Percentiles rank a stretch among this genome's conserved stretches.
These are phyloP conservation scores for Termitomyces sp. DNA, from an alignment of 768 basidiomycete genomes.

Conservation along the genomic window DNA sequence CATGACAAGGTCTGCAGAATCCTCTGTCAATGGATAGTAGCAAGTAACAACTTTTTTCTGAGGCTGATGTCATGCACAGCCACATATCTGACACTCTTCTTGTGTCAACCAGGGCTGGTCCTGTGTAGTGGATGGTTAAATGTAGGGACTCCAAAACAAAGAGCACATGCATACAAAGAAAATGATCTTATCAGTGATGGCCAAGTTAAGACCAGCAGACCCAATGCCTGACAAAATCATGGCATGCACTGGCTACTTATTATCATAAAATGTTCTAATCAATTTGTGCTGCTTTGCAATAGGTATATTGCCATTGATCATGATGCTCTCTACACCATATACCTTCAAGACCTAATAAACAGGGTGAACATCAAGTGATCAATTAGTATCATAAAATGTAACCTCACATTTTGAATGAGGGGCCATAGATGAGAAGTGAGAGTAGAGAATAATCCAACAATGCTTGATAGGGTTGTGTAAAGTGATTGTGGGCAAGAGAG, in stretches of 20 bases:
- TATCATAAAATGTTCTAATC: conserved; percentile 9
- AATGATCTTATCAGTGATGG: conserved; percentile 15
- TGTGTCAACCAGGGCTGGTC: conserved; percentile 16
- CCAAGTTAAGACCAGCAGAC: conserved; percentile 17
- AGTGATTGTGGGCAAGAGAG: not conserved
- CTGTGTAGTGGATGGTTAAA: not conserved
- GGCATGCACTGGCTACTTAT: conserved; percentile 1
- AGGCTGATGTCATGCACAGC: conserved; percentile 11
- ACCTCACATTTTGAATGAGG: conserved; percentile 16
- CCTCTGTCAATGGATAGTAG: too few relatives aligned
- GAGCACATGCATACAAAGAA: conserved; percentile 16
- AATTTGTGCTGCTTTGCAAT: conserved; percentile 8
- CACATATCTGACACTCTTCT: conserved; percentile 12
- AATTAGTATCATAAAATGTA: too few relatives aligned
- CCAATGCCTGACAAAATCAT: conserved; percentile 20
- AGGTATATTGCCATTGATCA: conserved; percentile 13
- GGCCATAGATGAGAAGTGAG: conserved; percentile 15
- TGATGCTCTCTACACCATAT: not conserved
- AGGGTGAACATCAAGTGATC: too few relatives aligned
- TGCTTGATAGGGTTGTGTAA: too few relatives aligned
- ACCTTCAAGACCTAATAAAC: conserved; percentile 2
- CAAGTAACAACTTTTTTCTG: not conserved
- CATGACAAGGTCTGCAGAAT: too few relatives aligned
- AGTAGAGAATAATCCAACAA: conserved; percentile 8
- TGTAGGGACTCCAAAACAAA: not conserved